Evolutionary conservation across 1,139 yeast genomes (phyloP), one percentile per base, ranked within the genome.

Genomic region (Geotrichum siamense): DNA sequence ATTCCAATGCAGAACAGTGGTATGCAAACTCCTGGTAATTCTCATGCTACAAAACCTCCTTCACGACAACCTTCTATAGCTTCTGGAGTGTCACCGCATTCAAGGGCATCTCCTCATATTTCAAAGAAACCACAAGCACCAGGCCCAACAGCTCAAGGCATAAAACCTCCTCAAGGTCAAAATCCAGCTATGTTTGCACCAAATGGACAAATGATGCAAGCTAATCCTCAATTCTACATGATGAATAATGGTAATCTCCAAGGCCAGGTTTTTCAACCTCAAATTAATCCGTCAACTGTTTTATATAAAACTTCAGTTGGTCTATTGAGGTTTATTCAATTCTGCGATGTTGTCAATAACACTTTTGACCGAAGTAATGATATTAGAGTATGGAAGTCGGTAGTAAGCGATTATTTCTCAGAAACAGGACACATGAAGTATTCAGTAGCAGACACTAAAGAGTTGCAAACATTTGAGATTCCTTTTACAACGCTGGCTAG

Each of bases 401-500:
- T 73, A 17, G 64, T 71, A 13, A 59, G 61, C 3, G 78, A 74
- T 35, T 71, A 68, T 50, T 78, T 76, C 54, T 62, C 74, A 26
- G 77, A 74, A 5, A 58, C 61, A 38, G 78, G 77, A 1, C 59
- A 67, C 3, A 52, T 76, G 21, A 63, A 74, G 19, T 65, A 75
- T 45, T 60, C 70, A 0, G 67, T 75, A 16, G 69, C 69, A 47
- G 43, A 49, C 35, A 70, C 70, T 6, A 63, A 61, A 22, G 77
- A 72, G 33, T 63, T 71, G 12, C 68, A 78, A 47, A 79, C 73
- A 51, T 83, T 77, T 59, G 89, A 79, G 48, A 70, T 86, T 23
- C 75, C 78, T 9, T 70, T 75, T 5, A 70, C 78, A 2, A 72
- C 85, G 2, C 73, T 85, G n/a, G 85, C 94, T 1, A 64, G 82